Evolutionary conservation across 2,329 filamentous ascomycete species (phyloP).

Genomic region (Sclerotinia glacialis): DNA sequence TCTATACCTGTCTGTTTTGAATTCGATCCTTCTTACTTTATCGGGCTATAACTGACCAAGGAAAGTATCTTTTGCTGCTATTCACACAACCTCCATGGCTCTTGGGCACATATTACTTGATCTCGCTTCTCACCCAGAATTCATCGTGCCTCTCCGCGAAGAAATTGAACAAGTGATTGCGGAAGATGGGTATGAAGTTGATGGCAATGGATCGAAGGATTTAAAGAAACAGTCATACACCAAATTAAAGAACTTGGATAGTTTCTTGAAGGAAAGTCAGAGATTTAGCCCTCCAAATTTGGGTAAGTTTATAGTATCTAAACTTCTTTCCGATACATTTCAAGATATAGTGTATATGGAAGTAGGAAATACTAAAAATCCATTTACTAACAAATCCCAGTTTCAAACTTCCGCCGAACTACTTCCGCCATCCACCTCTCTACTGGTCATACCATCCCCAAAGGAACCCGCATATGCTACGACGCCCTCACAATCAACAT

Average conservation of each 20-base stretch:
- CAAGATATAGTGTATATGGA: too few relatives aligned
- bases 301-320: background rate
- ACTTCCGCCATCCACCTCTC: constrained; percentile 29
- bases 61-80: constrained; percentile 42
- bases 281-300: constrained; percentile 38
- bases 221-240: constrained; percentile 35
- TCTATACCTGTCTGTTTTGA: too few relatives aligned
- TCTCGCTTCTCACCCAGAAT: constrained; percentile 49
- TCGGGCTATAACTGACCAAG: background rate
- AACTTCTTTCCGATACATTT: background rate
- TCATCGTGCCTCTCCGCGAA: constrained; percentile 35
- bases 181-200: constrained; percentile 48
- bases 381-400: constrained; percentile 25
- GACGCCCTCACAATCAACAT: constrained; percentile 35
- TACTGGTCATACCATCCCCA: background rate
- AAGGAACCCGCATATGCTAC: constrained; percentile 33
- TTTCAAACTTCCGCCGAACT: constrained; percentile 6
- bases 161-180: constrained; percentile 34
- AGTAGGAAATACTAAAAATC: constrained; percentile 20
- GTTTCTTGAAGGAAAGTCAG: constrained; percentile 45
- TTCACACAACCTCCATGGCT: constrained; percentile 50
- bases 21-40: background rate
- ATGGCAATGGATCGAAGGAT: constrained; percentile 37
- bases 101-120: constrained; percentile 52
- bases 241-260: constrained; percentile 42